Base-by-base conservation (phyloP, 495 filamentous ascomycete genomes). In the Clohesyomyces aquaticus region DNA sequence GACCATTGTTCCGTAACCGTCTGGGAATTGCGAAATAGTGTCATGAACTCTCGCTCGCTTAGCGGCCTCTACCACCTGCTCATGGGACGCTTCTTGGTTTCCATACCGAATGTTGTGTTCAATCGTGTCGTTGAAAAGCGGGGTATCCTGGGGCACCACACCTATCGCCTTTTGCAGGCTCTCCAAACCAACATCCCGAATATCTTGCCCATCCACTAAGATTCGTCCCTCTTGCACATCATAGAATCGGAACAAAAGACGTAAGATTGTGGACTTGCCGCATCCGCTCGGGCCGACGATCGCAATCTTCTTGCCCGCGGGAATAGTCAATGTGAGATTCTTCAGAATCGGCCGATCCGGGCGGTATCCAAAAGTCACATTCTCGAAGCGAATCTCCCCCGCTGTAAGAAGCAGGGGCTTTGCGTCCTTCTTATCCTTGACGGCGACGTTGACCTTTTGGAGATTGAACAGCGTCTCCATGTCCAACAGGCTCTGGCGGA, bases 381-480 rank as follows among this genome's bases (percentile, higher is more conserved):
- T 93, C 71, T 98, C 89, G 73, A 98, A 97, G 26, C 78, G 82
- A 73, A 98, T 96, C 72, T 96, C 88, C 35, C 94, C 94, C 38
- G 91, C 91, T 25, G 80, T 81, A 19, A 98, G 78, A 10, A 80
- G 73, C 9, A 98, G 79, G 0, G 88, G 77, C 59, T 87, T 86
- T 1, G 95, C 89, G 63, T 91, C 78, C 21, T 84, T 80, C 29
- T 80, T 76, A 55, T 98, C 93, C 68, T 86, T 86, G 72, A 98
- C 87, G 19, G 86, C 84, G 38, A 97, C 86, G 66, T 98, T 96
- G 71, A 98, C 95, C 73, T 96, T 97, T 73, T 98, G 95, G n/a
- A 98, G 80, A 73, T 96, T 96, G 80, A 98, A 98, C 12, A 98
- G 82, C 0, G 95, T 97, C 76, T 98, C 94, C 95, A 98, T 98